phyloP scores from a whole-genome alignment of 805 yeast genomes.

The Wickerhamiella dianesei region DNA sequence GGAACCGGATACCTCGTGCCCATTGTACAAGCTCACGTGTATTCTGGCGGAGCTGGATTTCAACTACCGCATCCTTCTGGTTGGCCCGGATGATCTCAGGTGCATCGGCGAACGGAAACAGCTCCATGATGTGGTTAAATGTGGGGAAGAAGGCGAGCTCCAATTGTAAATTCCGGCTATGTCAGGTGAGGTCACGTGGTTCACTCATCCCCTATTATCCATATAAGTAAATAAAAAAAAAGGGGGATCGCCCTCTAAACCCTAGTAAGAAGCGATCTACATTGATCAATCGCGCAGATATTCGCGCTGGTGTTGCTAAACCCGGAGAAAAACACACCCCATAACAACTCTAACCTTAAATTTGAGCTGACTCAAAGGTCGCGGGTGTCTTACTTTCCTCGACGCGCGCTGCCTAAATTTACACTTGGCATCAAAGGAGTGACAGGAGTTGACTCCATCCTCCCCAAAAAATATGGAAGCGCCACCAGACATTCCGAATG shows the following conservation, averaged over 20 bases:
- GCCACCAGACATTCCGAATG: conserved; percentile 2
- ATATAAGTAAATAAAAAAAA: not conserved
- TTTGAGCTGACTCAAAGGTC: not conserved
- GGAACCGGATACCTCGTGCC: conserved; percentile 40
- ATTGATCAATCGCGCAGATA: too few relatives aligned
- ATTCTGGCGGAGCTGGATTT: conserved; percentile 39
- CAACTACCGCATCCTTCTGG: conserved; percentile 75
- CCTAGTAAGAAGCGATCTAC: too few relatives aligned
- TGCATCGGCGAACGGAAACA: conserved; percentile 65
- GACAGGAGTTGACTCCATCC: conserved; percentile 8
- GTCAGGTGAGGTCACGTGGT: not conserved
- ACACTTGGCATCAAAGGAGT: not conserved
- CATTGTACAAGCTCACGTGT: conserved; percentile 42
- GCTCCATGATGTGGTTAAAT: conserved; percentile 2
- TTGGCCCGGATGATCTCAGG: conserved; percentile 81
- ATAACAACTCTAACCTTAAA: not conserved
- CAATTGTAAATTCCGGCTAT: too few relatives aligned
- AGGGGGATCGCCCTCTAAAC: too few relatives aligned
- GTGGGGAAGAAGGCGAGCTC: not conserved
- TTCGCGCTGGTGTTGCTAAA: too few relatives aligned
- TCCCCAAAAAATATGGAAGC: conserved; percentile 3
- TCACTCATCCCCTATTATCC: not conserved
- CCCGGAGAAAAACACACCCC: too few relatives aligned
- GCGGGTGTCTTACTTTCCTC: too few relatives aligned
- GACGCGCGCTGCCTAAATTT: too few relatives aligned